A percentile compares a stretch with the other conserved stretches of the same genome.
phyloP scores from a whole-genome alignment of 345 rosid species.

The Abelmoschus esculentus region DNA sequence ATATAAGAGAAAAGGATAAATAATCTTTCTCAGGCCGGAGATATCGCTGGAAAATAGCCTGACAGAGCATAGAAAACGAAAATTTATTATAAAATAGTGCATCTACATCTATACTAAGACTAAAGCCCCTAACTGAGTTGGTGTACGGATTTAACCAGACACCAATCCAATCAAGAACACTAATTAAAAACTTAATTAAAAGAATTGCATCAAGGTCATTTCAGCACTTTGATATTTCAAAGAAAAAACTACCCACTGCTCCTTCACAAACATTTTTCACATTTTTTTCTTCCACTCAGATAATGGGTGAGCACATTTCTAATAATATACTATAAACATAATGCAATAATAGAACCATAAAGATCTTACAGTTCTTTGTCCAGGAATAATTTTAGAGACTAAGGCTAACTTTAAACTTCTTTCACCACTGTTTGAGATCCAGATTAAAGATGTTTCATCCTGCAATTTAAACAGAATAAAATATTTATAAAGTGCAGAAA shows the following conservation, averaged over 20 bases:
- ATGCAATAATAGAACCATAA: neutral
- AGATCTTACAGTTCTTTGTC: conserved; percentile 90
- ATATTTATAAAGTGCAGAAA: neutral
- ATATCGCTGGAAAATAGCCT: conserved; percentile 87
- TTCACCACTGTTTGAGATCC: conserved; percentile 73
- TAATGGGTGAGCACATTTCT: neutral
- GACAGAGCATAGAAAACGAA: conserved; percentile 21
- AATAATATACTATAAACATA: neutral
- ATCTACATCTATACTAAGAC: neutral
- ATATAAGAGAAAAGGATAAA: conserved; percentile 82
- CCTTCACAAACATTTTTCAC: neutral
- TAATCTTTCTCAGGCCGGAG: conserved; percentile 83
- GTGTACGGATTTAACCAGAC: neutral
- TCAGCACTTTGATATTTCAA: neutral
- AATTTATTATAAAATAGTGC: conserved; percentile 11
- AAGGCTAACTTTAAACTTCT: conserved; percentile 74
- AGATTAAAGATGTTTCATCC: conserved; percentile 90
- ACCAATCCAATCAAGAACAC: neutral
- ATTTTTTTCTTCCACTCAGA: neutral
- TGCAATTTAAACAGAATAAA: conserved; percentile 30
- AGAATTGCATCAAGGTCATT: neutral
- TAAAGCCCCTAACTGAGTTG: neutral
- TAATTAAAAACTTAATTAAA: neutral
- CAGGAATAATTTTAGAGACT: conserved; percentile 78
- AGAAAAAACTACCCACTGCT: neutral